Evolutionary conservation across 75 land plant species (phyloP).

Genomic region (Pinus albicaulis): DNA sequence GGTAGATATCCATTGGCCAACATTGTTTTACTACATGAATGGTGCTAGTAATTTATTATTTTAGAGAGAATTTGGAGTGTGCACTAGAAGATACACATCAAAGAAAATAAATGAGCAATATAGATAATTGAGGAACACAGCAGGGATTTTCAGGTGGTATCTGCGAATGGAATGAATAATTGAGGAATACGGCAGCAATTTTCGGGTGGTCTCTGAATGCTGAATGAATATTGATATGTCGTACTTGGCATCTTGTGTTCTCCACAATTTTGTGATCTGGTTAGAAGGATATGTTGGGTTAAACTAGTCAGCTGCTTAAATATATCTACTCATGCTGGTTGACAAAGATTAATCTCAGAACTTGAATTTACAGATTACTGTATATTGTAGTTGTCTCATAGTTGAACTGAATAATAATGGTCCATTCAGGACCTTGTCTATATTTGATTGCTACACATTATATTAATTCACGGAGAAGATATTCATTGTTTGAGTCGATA

Average conservation of each 20-base stretch:
- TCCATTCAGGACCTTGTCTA: not conserved
- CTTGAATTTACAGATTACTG: not conserved
- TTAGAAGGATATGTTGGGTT: not conserved
- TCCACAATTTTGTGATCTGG: not conserved
- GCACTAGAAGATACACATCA: too few species aligned
- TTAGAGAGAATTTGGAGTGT: not conserved
- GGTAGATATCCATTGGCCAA: not conserved
- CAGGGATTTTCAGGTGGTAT: not conserved
- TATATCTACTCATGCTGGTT: not conserved
- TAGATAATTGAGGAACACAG: too few species aligned
- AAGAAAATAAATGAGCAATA: too few species aligned
- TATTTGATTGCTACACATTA: not conserved
- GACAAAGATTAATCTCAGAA: not conserved
- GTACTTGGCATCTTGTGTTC: not conserved
- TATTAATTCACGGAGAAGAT: not conserved
- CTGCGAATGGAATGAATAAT: not conserved
- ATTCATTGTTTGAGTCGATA: not conserved
- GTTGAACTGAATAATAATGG: not conserved
- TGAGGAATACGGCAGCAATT: too few species aligned
- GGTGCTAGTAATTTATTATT: not conserved
- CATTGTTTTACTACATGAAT: not conserved
- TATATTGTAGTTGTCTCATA: not conserved
- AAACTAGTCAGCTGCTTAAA: not conserved
- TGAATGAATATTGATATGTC: not conserved
- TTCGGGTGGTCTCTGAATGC: not conserved